Evolutionary conservation across 768 basidiomycete genomes (phyloP).

Genomic region (Ephemerocybe angulata): DNA sequence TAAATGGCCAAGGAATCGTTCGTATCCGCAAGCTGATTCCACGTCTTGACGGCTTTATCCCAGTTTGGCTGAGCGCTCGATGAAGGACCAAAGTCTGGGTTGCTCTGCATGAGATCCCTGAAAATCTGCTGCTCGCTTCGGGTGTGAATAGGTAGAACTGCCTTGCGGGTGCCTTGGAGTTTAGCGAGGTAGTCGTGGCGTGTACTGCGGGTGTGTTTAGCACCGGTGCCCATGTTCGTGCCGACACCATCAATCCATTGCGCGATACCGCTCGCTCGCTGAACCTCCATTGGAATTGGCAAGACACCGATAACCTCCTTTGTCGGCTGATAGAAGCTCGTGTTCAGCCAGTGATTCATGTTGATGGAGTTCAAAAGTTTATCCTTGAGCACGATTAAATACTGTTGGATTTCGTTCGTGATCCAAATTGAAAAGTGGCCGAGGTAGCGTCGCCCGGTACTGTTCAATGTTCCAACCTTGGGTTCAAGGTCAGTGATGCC

Average conservation of each 20-base stretch:
- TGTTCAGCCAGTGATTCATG: slow-evolving; percentile 17
- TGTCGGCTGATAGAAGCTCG: slow-evolving; percentile 14
- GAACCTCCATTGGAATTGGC: slow-evolving; percentile 14
- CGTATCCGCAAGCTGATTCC: neutral
- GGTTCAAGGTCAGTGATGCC: neutral
- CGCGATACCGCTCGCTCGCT: slow-evolving; percentile 14
- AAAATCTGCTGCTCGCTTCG: slow-evolving; percentile 20
- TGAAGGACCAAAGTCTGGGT: neutral
- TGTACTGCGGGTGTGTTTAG: too few species aligned
- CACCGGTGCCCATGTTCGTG: neutral
- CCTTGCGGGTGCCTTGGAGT: slow-evolving; percentile 22
- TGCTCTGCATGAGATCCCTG: slow-evolving; percentile 2
- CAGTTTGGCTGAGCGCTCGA: neutral
- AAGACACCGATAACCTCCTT: slow-evolving; percentile 19
- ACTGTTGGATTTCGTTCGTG: neutral
- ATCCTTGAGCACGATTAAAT: neutral
- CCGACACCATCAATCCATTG: slow-evolving; percentile 6
- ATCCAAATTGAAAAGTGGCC: slow-evolving; percentile 3
- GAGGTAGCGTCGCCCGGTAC: neutral
- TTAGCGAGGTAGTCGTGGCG: slow-evolving; percentile 17
- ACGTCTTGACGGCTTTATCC: neutral
- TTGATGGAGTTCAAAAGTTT: neutral
- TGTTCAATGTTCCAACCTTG: neutral
- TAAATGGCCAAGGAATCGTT: too few species aligned
- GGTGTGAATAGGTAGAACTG: slow-evolving; percentile 28